A percentile compares a stretch with the other conserved stretches of the same genome.
Conservation (phyloP, 2,329 filamentous ascomycete genomes). For the Geosmithia morbida region DNA sequence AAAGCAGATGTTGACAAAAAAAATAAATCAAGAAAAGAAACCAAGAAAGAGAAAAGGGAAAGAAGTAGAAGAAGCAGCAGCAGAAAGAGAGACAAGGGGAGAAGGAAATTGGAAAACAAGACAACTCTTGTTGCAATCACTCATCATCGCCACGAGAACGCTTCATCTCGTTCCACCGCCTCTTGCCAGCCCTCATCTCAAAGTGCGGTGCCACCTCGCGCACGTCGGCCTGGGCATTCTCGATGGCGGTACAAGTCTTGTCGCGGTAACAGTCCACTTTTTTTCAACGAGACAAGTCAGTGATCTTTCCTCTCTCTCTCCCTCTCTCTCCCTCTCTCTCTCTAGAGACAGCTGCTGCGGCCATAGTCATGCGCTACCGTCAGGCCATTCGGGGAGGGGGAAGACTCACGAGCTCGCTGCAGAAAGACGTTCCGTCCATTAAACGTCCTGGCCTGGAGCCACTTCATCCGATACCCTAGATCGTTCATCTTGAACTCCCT, state of each 20-base stretch:
- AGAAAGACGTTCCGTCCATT: conserved; percentile 75
- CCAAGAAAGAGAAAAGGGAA: conserved; percentile 1
- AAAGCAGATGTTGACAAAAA: not conserved
- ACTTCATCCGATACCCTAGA: conserved; percentile 87
- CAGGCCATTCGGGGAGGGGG: no score
- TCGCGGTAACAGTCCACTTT: conserved; percentile 87
- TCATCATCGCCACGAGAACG: conserved; percentile 3
- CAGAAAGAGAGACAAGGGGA: conserved; percentile 1
- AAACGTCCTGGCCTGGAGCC: conserved; percentile 89
- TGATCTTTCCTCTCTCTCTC: not conserved
- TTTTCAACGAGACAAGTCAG: conserved; percentile 3
- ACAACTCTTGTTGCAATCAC: conserved; percentile 3
- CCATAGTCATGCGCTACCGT: no score
- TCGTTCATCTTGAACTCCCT: conserved; percentile 91
- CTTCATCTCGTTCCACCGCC: conserved; percentile 51
- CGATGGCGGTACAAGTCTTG: conserved; percentile 74
- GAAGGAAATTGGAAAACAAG: not conserved
- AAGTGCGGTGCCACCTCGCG: conserved; percentile 67
- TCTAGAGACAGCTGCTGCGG: no score
- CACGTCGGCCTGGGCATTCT: conserved; percentile 63
- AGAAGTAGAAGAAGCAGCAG: conserved; percentile 1
- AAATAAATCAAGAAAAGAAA: conserved; percentile 1
- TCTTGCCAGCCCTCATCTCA: conserved; percentile 78
- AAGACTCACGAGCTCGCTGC: conserved; percentile 71
- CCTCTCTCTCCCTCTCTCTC: no score